Percentiles rank a stretch among this genome's conserved stretches.
These are phyloP conservation scores for Botrytis byssoidea DNA, from an alignment of 2,329 filamentous ascomycete species.

Conservation along the genomic window DNA sequence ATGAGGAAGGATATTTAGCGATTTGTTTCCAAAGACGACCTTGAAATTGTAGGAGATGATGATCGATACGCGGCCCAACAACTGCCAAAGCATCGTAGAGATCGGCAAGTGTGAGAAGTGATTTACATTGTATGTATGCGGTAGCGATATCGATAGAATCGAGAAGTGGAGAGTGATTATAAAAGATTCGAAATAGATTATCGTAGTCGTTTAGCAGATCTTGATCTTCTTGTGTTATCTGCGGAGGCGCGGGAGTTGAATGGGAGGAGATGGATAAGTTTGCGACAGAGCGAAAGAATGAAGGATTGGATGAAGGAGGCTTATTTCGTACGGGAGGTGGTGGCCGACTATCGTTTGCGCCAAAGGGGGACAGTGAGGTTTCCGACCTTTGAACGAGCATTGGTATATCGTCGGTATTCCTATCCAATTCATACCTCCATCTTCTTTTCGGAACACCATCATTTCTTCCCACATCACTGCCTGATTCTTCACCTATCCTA, in stretches of 20 bases:
- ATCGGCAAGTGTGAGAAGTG: constrained; percentile 82
- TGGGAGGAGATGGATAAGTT: constrained; percentile 62
- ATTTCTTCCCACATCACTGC: constrained; percentile 41
- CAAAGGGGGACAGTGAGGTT: constrained; percentile 52
- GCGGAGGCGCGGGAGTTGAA: constrained; percentile 45
- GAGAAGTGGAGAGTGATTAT: constrained; percentile 82
- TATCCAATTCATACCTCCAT: constrained; percentile 89
- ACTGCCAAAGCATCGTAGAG: constrained; percentile 90
- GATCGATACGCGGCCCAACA: constrained; percentile 85
- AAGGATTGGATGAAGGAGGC: constrained; percentile 58
- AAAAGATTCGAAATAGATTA: constrained; percentile 93
- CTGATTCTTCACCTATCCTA: constrained; percentile 49
- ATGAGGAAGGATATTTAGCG: constrained; percentile 90
- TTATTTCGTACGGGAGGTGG: constrained; percentile 58
- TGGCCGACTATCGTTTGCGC: constrained; percentile 46
- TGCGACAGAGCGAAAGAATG: constrained; percentile 85
- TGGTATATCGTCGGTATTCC: constrained; percentile 72
- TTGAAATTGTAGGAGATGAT: constrained; percentile 90
- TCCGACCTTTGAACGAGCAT: constrained; percentile 81
- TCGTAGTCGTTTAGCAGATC: constrained; percentile 90
- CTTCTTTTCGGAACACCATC: constrained; percentile 44
- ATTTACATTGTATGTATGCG: constrained; percentile 92
- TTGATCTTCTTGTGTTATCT: constrained; percentile 59
- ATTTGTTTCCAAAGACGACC: constrained; percentile 93
- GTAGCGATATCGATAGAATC: constrained; percentile 87